These are phyloP conservation scores for Dimargaris xerosporica DNA, from an alignment of 192 early-diverging fungal genomes.

Conservation along the genomic window DNA sequence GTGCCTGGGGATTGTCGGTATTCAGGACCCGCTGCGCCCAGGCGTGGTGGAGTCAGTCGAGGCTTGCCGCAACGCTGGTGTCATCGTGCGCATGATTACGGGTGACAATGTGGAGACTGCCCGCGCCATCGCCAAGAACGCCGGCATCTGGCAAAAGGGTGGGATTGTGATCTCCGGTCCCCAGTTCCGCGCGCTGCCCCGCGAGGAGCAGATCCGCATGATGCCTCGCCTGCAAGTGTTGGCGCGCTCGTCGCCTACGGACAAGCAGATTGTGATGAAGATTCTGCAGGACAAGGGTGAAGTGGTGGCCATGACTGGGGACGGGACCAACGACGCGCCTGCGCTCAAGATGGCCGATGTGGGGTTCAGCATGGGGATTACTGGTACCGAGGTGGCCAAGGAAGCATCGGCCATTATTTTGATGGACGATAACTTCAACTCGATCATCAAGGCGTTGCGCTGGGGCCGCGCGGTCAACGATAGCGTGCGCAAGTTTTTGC, in stretches of 20 bases:
- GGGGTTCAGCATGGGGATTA: conserved; percentile 98
- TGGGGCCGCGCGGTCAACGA: conserved; percentile 97
- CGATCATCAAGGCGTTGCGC: conserved; percentile 94
- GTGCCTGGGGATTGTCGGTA: conserved; percentile 83
- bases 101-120: conserved; percentile 94
- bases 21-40: conserved; percentile 89
- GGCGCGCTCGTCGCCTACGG: conserved; percentile 84
- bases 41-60: conserved; percentile 87
- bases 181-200: conserved; percentile 69
- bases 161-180: conserved; percentile 94
- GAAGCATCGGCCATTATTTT: conserved; percentile 96
- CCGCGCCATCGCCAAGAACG: conserved; percentile 81
- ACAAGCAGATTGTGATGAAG: conserved; percentile 97
- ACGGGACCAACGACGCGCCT: conserved; percentile 98
- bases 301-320: conserved; percentile 96
- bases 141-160: conserved; percentile 66
- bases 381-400: conserved; percentile 98
- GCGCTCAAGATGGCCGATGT: conserved; percentile 91
- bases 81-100: conserved; percentile 97
- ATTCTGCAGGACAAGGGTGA: too few species aligned
- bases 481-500: conserved; percentile 93
- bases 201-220: conserved; percentile 80
- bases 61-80: conserved; percentile 78
- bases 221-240: conserved; percentile 87
- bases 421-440: conserved; percentile 98